Evolutionary conservation across 1,139 yeast genomes (phyloP).

Genomic region (Nakaseomyces delphensis): DNA sequence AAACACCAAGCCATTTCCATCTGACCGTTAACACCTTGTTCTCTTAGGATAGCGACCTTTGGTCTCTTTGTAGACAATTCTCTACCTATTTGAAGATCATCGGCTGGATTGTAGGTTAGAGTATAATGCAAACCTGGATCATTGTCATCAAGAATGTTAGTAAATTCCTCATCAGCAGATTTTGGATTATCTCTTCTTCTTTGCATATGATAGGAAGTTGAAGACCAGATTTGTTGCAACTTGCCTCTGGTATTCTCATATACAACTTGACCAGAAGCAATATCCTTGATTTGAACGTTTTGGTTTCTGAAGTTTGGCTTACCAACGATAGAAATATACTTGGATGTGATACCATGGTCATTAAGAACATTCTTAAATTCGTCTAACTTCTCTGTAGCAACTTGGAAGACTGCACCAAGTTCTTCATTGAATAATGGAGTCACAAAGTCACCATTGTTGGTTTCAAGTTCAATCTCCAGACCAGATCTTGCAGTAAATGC

Average conservation of each 20-base stretch:
- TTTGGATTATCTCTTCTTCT: slow-evolving; percentile 88
- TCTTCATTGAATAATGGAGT: slow-evolving; percentile 82
- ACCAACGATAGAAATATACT: slow-evolving; percentile 57
- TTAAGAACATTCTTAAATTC: slow-evolving; percentile 48
- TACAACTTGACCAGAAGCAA: slow-evolving; percentile 40
- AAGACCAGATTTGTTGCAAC: slow-evolving; percentile 79
- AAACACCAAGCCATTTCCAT: slow-evolving; percentile 98
- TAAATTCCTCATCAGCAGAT: slow-evolving; percentile 80
- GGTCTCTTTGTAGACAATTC: slow-evolving; percentile 46
- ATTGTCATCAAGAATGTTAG: slow-evolving; percentile 60
- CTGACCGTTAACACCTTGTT: slow-evolving; percentile 98
- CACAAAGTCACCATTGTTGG: slow-evolving; percentile 33
- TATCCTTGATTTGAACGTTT: slow-evolving; percentile 42
- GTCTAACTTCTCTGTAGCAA: slow-evolving; percentile 44
- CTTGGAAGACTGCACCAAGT: slow-evolving; percentile 94
- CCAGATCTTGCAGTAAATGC: slow-evolving; percentile 95
- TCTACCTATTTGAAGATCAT: slow-evolving; percentile 33
- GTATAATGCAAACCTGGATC: slow-evolving; percentile 89
- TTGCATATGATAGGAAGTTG: slow-evolving; percentile 86
- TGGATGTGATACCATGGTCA: slow-evolving; percentile 49
- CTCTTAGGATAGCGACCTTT: slow-evolving; percentile 91
- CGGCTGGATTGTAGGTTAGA: slow-evolving; percentile 56
- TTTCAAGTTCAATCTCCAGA: slow-evolving; percentile 39
- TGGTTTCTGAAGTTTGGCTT: slow-evolving; percentile 44
- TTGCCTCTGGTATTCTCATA: slow-evolving; percentile 49